Percentiles rank a stretch among this genome's conserved stretches.
These are phyloP conservation scores for Termitomyces sp. DNA, from an alignment of 768 basidiomycete species.

Conservation along the genomic window DNA sequence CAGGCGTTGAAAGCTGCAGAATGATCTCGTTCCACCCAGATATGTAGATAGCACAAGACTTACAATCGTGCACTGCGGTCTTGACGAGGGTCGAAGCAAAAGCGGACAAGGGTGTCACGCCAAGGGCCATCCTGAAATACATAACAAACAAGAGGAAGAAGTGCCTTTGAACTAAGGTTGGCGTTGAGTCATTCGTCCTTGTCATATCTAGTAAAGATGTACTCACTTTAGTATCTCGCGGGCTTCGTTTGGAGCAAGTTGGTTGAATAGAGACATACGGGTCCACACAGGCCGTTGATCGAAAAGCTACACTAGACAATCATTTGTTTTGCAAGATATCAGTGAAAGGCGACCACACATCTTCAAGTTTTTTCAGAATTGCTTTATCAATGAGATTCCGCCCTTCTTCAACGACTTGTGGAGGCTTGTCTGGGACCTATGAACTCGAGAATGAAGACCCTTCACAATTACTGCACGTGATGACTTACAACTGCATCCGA, in stretches of 20 bases:
- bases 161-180: conserved; percentile 61
- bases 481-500: conserved; percentile 46
- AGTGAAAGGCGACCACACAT: conserved; percentile 30
- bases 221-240: conserved; percentile 73
- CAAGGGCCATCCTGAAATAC: conserved; percentile 93
- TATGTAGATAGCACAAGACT: conserved; percentile 20
- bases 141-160: conserved; percentile 79
- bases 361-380: conserved; percentile 48
- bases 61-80: conserved; percentile 73
- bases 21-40: background rate
- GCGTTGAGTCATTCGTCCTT: background rate
- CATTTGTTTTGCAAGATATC: background rate
- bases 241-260: conserved; percentile 62
- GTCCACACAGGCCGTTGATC: conserved; percentile 83
- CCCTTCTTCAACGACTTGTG: conserved; percentile 55
- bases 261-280: conserved; percentile 78
- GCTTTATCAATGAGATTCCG: conserved; percentile 47
- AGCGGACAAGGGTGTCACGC: conserved; percentile 81
- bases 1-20: conserved; percentile 78
- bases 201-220: background rate
- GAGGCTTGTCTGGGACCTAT: conserved; percentile 64
- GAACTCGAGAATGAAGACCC: background rate
- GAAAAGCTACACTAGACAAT: conserved; percentile 47
- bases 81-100: conserved; percentile 86
- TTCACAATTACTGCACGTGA: background rate